These are phyloP conservation scores for Emmonsiellopsis sp. DNA, from an alignment of 2,329 filamentous ascomycete species.

Conservation along the genomic window DNA sequence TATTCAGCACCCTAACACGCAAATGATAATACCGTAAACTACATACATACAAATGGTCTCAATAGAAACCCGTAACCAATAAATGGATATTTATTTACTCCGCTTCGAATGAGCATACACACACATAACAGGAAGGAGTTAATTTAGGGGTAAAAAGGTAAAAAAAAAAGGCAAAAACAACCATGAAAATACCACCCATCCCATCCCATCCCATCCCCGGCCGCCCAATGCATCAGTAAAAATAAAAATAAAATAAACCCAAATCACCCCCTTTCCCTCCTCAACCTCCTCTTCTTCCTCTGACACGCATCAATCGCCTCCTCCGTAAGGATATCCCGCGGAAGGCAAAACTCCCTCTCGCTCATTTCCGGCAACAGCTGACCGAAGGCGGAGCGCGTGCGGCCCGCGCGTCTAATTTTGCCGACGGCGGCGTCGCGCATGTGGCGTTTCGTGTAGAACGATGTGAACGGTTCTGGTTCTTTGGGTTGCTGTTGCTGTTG, in stretches of 20 bases:
- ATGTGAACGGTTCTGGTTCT: constrained; percentile 56
- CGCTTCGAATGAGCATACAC: no score
- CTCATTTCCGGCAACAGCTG: constrained; percentile 64
- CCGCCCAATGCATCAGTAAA: neutral
- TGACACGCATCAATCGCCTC: constrained; percentile 33
- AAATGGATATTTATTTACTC: neutral
- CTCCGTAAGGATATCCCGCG: constrained; percentile 46
- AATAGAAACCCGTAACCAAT: neutral
- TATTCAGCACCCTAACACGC: no score
- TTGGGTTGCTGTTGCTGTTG: constrained; percentile 15
- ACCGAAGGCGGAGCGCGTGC: constrained; percentile 71
- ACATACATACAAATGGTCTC: neutral
- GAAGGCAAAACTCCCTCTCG: constrained; percentile 65
- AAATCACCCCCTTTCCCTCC: constrained; percentile 14
- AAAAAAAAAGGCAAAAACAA: neutral
- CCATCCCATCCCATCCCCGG: neutral
- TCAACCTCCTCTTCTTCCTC: constrained; percentile 27
- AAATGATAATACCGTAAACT: neutral
- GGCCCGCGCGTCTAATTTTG: constrained; percentile 53
- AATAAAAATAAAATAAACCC: neutral
- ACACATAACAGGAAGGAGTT: no score
- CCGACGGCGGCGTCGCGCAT: constrained; percentile 72
- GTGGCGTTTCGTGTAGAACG: constrained; percentile 74
- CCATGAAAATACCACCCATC: neutral
- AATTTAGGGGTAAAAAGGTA: neutral